Evolutionary conservation across 768 basidiomycete species (phyloP).

Genomic region (Tricholoma saponaceum): DNA sequence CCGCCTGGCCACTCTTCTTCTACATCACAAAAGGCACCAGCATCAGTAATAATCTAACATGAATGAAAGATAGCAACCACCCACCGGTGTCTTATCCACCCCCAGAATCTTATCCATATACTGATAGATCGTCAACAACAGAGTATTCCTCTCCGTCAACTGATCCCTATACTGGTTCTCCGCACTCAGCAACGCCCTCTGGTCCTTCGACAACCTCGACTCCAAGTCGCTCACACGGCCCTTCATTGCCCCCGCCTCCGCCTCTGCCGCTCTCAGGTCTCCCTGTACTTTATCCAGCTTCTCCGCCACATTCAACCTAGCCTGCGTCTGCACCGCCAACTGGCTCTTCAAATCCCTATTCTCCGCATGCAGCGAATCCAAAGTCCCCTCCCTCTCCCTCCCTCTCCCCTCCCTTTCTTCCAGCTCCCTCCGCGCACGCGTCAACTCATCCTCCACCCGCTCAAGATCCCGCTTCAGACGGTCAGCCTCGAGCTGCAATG

Average conservation of each 20-base stretch:
- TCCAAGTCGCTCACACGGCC: conserved; percentile 73
- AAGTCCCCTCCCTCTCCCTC: conserved; percentile 64
- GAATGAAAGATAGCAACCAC: conserved; percentile 22
- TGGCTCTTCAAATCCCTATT: conserved; percentile 77
- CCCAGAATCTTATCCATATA: conserved; percentile 94
- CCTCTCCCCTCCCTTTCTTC: conserved; percentile 59
- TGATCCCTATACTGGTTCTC: conserved; percentile 89
- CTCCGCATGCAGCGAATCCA: conserved; percentile 76
- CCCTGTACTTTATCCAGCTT: conserved; percentile 76
- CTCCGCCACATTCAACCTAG: conserved; percentile 80
- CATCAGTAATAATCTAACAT: neutral
- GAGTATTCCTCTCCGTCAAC: conserved; percentile 87
- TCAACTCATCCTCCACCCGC: conserved; percentile 74
- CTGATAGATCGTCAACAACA: conserved; percentile 89
- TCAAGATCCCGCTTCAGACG: conserved; percentile 81
- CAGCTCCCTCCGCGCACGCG: conserved; percentile 65
- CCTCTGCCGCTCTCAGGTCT: conserved; percentile 60
- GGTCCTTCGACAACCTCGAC: conserved; percentile 75
- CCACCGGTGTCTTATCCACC: conserved; percentile 78
- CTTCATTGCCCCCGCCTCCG: conserved; percentile 57
- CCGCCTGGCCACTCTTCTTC: conserved; percentile 74
- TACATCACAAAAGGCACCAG: conserved; percentile 19
- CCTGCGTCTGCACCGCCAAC: conserved; percentile 83
- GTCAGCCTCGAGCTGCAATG: conserved; percentile 87
- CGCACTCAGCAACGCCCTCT: conserved; percentile 61